Evolutionary conservation across 2,329 filamentous ascomycete species (phyloP).

Genomic region (Cadophora gregata): DNA sequence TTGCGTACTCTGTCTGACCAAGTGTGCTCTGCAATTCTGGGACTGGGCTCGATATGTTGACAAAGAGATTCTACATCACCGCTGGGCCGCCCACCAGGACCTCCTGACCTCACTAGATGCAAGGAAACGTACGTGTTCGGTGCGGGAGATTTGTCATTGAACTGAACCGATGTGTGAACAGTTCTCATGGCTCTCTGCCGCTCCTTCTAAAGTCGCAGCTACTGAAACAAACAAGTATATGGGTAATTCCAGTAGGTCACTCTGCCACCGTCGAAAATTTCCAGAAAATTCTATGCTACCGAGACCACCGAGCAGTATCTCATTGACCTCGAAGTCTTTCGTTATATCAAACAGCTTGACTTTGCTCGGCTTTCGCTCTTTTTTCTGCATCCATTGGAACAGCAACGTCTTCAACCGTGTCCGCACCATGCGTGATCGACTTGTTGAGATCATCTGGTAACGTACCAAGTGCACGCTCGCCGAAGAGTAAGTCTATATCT

Average conservation of each 20-base stretch:
- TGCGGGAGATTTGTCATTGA: too few species aligned
- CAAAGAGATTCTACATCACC: too few species aligned
- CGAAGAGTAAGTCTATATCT: constrained; percentile 44
- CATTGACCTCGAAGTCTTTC: background rate
- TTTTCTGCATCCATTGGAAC: background rate
- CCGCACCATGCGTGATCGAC: constrained; percentile 6
- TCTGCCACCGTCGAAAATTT: background rate
- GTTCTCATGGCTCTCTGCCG: too few species aligned
- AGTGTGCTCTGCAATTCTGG: too few species aligned
- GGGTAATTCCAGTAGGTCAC: background rate
- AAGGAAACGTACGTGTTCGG: too few species aligned
- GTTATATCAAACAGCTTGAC: background rate
- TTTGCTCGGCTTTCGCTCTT: background rate
- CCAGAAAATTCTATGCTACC: background rate
- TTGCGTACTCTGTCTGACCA: too few species aligned
- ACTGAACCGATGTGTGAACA: too few species aligned
- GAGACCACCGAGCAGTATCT: background rate
- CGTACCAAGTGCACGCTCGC: constrained; percentile 50
- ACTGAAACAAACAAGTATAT: too few species aligned
- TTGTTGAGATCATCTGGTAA: constrained; percentile 52
- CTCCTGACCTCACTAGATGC: too few species aligned
- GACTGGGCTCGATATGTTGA: too few species aligned
- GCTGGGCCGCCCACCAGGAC: too few species aligned
- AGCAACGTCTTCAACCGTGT: background rate
- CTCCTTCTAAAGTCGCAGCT: too few species aligned